Percentiles rank a stretch among this genome's conserved stretches.
Conservation (phyloP, 805 yeast genomes). For the Cyberlindnera meyerae region DNA sequence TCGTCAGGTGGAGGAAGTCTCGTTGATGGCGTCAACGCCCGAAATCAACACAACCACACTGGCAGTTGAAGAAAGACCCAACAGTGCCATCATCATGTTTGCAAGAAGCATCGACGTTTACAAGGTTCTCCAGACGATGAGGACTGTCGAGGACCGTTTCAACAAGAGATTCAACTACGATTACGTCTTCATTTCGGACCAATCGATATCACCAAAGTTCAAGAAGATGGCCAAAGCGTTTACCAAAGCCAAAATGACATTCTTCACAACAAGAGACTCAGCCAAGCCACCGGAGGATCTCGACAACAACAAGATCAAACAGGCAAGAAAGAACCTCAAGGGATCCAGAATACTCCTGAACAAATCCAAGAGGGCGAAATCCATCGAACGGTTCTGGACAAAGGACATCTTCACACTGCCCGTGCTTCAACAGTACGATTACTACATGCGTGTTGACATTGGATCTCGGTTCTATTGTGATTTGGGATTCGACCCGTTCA, state of each 20-base stretch:
- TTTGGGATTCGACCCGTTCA: conserved; percentile 41
- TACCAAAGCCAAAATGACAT: conserved; percentile 51
- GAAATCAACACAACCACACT: not conserved
- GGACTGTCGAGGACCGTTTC: conserved; percentile 62
- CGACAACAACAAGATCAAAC: conserved; percentile 8
- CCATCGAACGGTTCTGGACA: conserved; percentile 45
- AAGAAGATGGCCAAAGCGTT: conserved; percentile 36
- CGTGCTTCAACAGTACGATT: conserved; percentile 40
- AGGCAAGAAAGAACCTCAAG: conserved; percentile 36
- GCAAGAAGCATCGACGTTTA: conserved; percentile 62
- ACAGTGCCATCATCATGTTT: conserved; percentile 51
- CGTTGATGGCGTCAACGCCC: not conserved
- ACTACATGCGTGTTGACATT: conserved; percentile 48
- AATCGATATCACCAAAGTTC: too few species aligned
- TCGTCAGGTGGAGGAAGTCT: conserved; percentile 3
- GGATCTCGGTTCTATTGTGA: conserved; percentile 42
- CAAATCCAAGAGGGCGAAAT: conserved; percentile 52
- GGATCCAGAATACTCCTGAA: conserved; percentile 46
- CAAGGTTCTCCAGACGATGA: conserved; percentile 50
- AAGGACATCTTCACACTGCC: conserved; percentile 42
- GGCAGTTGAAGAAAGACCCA: not conserved
- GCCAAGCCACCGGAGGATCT: conserved; percentile 37
- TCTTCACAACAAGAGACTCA: conserved; percentile 39
- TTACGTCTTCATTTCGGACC: conserved; percentile 75
- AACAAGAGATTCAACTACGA: conserved; percentile 58